Evolutionary conservation across 768 basidiomycete species (phyloP).

Genomic region (Russula virescens): DNA sequence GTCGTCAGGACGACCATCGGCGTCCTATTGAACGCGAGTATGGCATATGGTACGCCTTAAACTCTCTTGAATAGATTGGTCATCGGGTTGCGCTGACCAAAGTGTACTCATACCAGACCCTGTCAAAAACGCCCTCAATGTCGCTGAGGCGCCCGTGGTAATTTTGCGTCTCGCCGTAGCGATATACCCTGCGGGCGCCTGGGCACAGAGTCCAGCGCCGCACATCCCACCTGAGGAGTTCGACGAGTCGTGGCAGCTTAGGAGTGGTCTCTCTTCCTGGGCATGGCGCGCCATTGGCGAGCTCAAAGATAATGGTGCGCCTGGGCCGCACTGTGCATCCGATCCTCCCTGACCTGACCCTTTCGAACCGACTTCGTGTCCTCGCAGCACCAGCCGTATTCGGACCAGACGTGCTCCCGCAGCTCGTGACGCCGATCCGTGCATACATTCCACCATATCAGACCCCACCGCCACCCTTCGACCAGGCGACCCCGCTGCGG

Average conservation of each 20-base stretch:
- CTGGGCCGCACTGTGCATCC: not conserved
- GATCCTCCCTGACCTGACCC: not conserved
- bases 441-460: constrained; percentile 55
- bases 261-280: constrained; percentile 66
- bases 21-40: constrained; percentile 68
- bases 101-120: constrained; percentile 44
- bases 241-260: constrained; percentile 59
- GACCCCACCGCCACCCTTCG: constrained; percentile 36
- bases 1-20: constrained; percentile 75
- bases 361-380: constrained; percentile 2
- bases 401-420: constrained; percentile 56
- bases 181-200: constrained; percentile 69
- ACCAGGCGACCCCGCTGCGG: constrained; percentile 37
- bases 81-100: constrained; percentile 2
- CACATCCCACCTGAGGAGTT: constrained; percentile 29
- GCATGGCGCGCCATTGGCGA: constrained; percentile 71
- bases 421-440: constrained; percentile 51
- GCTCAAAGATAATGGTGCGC: constrained; percentile 64
- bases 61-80: not conserved
- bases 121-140: constrained; percentile 60
- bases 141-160: constrained; percentile 61
- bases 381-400: constrained; percentile 50
- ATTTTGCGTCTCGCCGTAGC: constrained; percentile 61
- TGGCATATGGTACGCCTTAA: constrained; percentile 61
- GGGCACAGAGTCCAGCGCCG: constrained; percentile 38